phyloP scores from a whole-genome alignment of 371 early-diverging fungal species.

The Mortierella polycephala region DNA sequence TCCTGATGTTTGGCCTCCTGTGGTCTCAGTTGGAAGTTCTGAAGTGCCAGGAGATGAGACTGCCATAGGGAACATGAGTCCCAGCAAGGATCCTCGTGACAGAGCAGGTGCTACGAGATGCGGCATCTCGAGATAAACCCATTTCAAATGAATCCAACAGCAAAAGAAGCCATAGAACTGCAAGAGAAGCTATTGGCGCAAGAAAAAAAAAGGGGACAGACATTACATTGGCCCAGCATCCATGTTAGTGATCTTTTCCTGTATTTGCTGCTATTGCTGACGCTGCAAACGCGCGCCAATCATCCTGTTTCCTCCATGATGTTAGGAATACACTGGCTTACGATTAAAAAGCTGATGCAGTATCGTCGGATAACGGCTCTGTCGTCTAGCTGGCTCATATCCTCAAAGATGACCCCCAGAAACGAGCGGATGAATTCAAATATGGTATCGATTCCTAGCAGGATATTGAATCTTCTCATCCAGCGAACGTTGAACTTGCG shows the following conservation, averaged over 20 bases:
- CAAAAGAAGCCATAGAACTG: conserved; percentile 46
- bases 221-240: no score
- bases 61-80: conserved; percentile 37
- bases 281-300: not conserved
- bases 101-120: conserved; percentile 1
- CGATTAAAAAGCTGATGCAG: conserved; percentile 28
- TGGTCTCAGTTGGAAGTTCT: not conserved
- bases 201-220: not conserved
- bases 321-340: conserved; percentile 13
- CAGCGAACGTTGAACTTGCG: conserved; percentile 38
- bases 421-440: conserved; percentile 41
- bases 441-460: conserved; percentile 35
- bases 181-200: conserved; percentile 16
- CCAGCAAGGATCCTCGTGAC: conserved; percentile 14
- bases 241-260: not conserved
- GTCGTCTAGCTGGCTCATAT: conserved; percentile 22
- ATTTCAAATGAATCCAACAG: conserved; percentile 41
- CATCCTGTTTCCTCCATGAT: not conserved
- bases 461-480: conserved; percentile 47
- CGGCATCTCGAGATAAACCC: conserved; percentile 45
- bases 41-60: not conserved
- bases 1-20: not conserved
- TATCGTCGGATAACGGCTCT: conserved; percentile 24
- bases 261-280: not conserved
- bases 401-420: conserved; percentile 37